Evolutionary conservation across 176 grass and related monocot species (phyloP).

Genomic region (Avena eriantha): DNA sequence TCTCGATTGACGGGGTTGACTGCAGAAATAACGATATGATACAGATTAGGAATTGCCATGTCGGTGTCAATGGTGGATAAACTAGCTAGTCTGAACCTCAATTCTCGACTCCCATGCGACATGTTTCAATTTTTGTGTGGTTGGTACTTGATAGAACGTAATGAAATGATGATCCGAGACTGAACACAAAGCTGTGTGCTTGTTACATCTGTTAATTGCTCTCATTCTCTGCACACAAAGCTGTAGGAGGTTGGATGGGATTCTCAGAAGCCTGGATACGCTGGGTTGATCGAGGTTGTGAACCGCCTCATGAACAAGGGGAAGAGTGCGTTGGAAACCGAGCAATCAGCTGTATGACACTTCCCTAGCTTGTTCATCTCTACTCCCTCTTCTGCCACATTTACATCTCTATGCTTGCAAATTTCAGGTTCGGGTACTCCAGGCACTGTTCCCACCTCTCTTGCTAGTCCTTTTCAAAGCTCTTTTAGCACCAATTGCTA

Average conservation of each 20-base stretch:
- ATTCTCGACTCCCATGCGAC: neutral
- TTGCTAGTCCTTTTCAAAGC: conserved; percentile 83
- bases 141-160: neutral
- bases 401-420: neutral
- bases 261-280: conserved; percentile 77
- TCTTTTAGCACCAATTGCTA: conserved; percentile 72
- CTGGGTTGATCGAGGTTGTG: conserved; percentile 78
- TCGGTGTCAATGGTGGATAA: neutral
- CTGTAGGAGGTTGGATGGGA: conserved; percentile 97
- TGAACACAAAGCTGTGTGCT: neutral
- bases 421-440: conserved; percentile 70
- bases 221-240: conserved; percentile 48
- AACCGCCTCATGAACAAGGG: conserved; percentile 79
- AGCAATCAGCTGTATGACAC: conserved; percentile 73
- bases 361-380: neutral
- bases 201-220: conserved; percentile 39
- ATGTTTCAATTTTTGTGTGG: neutral
- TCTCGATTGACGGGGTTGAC: neutral
- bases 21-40: neutral
- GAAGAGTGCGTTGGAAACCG: conserved; percentile 67
- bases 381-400: neutral
- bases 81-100: neutral
- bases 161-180: neutral
- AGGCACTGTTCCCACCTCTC: conserved; percentile 74
- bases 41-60: neutral